A percentile compares a stretch with the other conserved stretches of the same genome.
These are phyloP conservation scores for Dioscorea alata DNA, from an alignment of 106 monocot genomes.

Conservation along the genomic window DNA sequence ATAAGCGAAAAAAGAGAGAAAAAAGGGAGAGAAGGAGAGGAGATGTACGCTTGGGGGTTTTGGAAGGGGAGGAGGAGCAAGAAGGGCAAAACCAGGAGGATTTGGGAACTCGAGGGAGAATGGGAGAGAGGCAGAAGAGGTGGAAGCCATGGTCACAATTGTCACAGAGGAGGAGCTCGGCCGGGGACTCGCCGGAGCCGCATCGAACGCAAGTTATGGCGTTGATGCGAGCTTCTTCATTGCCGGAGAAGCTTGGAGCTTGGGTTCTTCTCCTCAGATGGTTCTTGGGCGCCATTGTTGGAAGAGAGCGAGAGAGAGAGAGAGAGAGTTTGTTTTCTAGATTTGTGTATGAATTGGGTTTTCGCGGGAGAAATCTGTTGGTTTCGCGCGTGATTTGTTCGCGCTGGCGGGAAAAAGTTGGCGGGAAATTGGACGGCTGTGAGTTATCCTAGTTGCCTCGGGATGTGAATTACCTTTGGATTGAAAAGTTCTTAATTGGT, in stretches of 20 bases:
- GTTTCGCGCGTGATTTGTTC: background rate
- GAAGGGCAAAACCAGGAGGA: slow-evolving; percentile 77
- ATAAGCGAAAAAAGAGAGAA: background rate
- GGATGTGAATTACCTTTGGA: no score
- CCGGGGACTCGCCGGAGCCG: slow-evolving; percentile 54
- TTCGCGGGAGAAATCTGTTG: background rate
- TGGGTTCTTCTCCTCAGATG: slow-evolving; percentile 54
- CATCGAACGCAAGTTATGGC: slow-evolving; percentile 49
- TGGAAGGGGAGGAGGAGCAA: slow-evolving; percentile 34
- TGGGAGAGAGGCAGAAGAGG: slow-evolving; percentile 94
- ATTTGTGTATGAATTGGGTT: background rate
- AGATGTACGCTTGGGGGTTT: slow-evolving; percentile 42
- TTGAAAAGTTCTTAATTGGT: no score
- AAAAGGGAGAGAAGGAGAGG: background rate
- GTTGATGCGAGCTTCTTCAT: slow-evolving; percentile 5
- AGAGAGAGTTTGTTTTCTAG: background rate
- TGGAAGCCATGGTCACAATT: slow-evolving; percentile 71
- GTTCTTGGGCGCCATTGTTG: slow-evolving; percentile 36
- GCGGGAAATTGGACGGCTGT: background rate
- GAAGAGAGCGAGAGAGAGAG: slow-evolving; percentile 1
- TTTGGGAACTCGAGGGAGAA: slow-evolving; percentile 65
- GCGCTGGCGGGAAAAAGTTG: background rate
- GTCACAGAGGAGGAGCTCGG: slow-evolving; percentile 87
- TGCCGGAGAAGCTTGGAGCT: slow-evolving; percentile 14
- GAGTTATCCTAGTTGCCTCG: no score